Evolutionary conservation across 2,329 filamentous ascomycete species (phyloP).

Genomic region (Mollisia scopiformis): DNA sequence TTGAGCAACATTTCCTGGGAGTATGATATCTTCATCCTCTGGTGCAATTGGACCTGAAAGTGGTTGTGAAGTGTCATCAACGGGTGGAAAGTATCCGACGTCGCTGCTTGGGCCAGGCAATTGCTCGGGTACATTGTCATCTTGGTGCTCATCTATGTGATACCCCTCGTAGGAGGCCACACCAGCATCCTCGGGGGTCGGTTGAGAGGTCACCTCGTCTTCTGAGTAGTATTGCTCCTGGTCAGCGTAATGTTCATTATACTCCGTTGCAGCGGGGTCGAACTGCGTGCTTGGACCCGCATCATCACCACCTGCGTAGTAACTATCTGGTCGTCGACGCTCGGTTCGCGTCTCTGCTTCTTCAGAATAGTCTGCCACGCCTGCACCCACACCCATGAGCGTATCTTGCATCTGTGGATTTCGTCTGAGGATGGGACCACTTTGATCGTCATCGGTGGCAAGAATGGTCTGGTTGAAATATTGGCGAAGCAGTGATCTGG

Average conservation of each 20-base stretch:
- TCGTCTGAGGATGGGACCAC: neutral
- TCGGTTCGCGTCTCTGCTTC: neutral
- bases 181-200: too few relatives aligned
- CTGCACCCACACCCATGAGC: slow-evolving; percentile 1
- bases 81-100: neutral
- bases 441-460: slow-evolving; percentile 3
- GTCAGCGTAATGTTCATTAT: neutral
- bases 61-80: neutral
- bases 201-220: too few relatives aligned
- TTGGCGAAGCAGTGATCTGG: slow-evolving; percentile 10
- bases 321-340: too few relatives aligned
- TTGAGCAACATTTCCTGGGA: neutral
- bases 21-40: neutral
- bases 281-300: neutral
- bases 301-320: neutral
- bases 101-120: neutral
- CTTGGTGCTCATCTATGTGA: neutral
- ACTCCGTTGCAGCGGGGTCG: neutral
- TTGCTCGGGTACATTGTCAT: neutral
- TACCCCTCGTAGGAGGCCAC: too few relatives aligned
- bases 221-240: neutral
- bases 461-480: slow-evolving; percentile 13
- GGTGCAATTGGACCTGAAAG: neutral
- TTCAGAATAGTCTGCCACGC: neutral
- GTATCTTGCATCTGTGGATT: neutral